These are phyloP conservation scores for Sophora flavescens DNA, from an alignment of 306 rosid species.

Conservation along the genomic window DNA sequence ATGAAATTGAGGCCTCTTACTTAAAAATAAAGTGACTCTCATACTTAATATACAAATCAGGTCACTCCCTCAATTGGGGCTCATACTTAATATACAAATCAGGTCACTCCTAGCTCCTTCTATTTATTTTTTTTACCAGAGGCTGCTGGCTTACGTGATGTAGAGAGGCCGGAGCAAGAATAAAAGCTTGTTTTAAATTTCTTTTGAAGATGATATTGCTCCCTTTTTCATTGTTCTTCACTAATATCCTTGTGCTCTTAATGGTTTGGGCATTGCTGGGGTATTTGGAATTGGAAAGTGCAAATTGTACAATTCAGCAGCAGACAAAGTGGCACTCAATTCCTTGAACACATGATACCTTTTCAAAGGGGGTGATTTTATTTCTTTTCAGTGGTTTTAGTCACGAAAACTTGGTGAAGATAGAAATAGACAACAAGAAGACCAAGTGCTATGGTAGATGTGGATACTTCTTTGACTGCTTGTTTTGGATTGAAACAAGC, in stretches of 20 bases:
- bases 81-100: too few relatives aligned
- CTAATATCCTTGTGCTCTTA: slow-evolving; percentile 41
- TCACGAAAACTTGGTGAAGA: slow-evolving; percentile 41
- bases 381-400: slow-evolving; percentile 48
- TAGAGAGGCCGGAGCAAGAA: slow-evolving; percentile 63
- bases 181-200: slow-evolving; percentile 58
- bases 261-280: slow-evolving; percentile 42
- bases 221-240: slow-evolving; percentile 54
- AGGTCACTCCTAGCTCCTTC: too few relatives aligned
- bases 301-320: slow-evolving; percentile 47
- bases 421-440: slow-evolving; percentile 38
- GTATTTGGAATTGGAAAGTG: slow-evolving; percentile 47
- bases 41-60: too few relatives aligned
- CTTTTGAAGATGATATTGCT: slow-evolving; percentile 63
- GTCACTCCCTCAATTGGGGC: too few relatives aligned
- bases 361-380: slow-evolving; percentile 31
- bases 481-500: slow-evolving; percentile 64
- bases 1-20: too few relatives aligned
- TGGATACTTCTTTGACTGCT: slow-evolving; percentile 60
- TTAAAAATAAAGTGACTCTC: too few relatives aligned
- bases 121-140: too few relatives aligned
- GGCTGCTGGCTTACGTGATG: slow-evolving; percentile 62
- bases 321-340: slow-evolving; percentile 44
- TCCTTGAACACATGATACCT: slow-evolving; percentile 35
- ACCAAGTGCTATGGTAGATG: slow-evolving; percentile 59